Base-by-base conservation (phyloP, 202 grass and related monocot species). In the Panicum virgatum region DNA sequence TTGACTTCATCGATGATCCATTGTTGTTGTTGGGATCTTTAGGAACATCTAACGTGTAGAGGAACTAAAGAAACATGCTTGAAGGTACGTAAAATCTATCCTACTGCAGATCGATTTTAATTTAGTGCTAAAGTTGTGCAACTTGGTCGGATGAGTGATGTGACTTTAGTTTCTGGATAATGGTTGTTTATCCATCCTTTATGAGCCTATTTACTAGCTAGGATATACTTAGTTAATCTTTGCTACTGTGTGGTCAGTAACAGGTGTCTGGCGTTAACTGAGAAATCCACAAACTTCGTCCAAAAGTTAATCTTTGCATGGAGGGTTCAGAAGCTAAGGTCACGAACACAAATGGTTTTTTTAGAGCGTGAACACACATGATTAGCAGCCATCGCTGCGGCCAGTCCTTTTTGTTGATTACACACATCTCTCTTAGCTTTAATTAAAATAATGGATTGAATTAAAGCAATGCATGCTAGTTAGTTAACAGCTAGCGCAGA, bases 1-100 rank as follows among this genome's bases (percentile, higher is more conserved):
- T 57, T 67, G 74, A 12, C 29, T n/a, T 52, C 77, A 65, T 65
- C 82, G 32, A 85, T 58, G 62, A 52, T 73, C 62, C 29, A 76
- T 58, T 66, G 6, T 7, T 66, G 25, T 4, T 82, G 87, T 37
- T 86, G 32, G 82, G 73, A 67, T 82, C 66, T 86, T 89, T 86
- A 4, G 48, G 67, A 89, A 78, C 66, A 86, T 73, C 58, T 78
- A 18, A 26, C 37, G 59, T 61, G 58, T 40, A 82, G 37, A 71
- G 82, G 57, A 73, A 36, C 23, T 73, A 66, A 77, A 85, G 15
- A 81, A 76, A 32, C 22, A 66, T 71, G 47, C 46, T 52, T 52
- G 27, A n/a, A 30, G 38, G 45, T 57, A 71, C n/a, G n/a, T n/a
- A 62, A 81, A n/a, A n/a, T n/a, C n/a, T n/a, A 47, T 75, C 59